Evolutionary conservation across 2,329 filamentous ascomycete genomes (phyloP).

Genomic region (Colletotrichum sojae): DNA sequence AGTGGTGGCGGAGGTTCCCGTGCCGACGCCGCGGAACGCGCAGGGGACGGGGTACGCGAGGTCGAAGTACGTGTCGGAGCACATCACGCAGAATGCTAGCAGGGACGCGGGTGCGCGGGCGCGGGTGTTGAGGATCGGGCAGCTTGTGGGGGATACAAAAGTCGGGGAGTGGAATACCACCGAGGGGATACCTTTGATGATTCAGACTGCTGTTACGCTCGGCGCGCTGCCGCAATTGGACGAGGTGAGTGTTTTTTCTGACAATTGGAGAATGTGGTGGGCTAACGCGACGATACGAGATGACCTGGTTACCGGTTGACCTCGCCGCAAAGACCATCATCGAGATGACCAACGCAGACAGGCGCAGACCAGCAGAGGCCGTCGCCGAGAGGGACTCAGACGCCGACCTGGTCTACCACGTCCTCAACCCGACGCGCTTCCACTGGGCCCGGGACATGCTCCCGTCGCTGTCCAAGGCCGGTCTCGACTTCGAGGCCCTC

Average conservation of each 20-base stretch:
- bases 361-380: slow-evolving; percentile 2
- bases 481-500: slow-evolving; percentile 60
- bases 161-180: slow-evolving; percentile 62
- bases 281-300: not conserved
- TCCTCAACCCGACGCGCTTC: slow-evolving; percentile 63
- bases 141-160: slow-evolving; percentile 58
- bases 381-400: slow-evolving; percentile 41
- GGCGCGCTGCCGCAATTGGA: slow-evolving; percentile 59
- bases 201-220: slow-evolving; percentile 59
- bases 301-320: slow-evolving; percentile 55
- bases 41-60: slow-evolving; percentile 65
- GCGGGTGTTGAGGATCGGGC: slow-evolving; percentile 55
- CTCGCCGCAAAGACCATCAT: slow-evolving; percentile 49
- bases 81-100: slow-evolving; percentile 50
- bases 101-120: slow-evolving; percentile 24
- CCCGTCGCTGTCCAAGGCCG: slow-evolving; percentile 59
- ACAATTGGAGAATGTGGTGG: not conserved
- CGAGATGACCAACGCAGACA: slow-evolving; percentile 45
- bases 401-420: slow-evolving; percentile 59
- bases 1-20: slow-evolving; percentile 42
- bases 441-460: slow-evolving; percentile 67
- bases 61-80: slow-evolving; percentile 63
- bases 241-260: slow-evolving; percentile 46
- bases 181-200: slow-evolving; percentile 64
- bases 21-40: slow-evolving; percentile 48